A percentile compares a stretch with the other conserved stretches of the same genome.
Evolutionary conservation across 345 rosid genomes (phyloP).

Genomic region (Salix purpurea): DNA sequence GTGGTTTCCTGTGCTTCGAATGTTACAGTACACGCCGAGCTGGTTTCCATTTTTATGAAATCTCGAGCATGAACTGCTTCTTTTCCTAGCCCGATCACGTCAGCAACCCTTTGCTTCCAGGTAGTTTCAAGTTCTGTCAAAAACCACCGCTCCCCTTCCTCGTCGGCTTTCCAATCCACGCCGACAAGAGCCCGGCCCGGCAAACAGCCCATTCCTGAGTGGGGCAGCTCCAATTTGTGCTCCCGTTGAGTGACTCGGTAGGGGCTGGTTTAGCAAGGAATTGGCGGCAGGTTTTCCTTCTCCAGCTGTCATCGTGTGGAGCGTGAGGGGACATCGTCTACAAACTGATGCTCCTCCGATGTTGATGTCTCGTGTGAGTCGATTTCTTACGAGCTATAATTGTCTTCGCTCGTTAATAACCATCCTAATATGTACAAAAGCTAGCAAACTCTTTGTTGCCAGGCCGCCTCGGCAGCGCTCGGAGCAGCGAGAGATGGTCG

Average conservation of each 20-base stretch:
- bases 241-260: neutral
- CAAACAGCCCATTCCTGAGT: neutral
- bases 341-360: no score
- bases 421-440: neutral
- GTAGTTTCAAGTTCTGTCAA: constrained; percentile 4
- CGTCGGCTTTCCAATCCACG: neutral
- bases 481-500: neutral
- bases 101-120: neutral
- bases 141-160: neutral
- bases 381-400: no score
- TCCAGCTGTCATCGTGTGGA: no score
- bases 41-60: neutral
- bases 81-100: neutral
- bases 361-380: no score
- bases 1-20: neutral
- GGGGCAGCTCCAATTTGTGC: neutral
- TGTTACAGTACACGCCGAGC: neutral
- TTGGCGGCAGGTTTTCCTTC: no score
- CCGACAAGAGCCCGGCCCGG: constrained; percentile 1
- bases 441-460: neutral
- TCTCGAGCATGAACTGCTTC: neutral
- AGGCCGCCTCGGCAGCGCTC: neutral
- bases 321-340: no score
- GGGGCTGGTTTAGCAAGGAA: no score
- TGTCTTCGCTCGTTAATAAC: no score